Evolutionary conservation across 108 stramenopile genomes (phyloP), one percentile per base, ranked within the genome.

Genomic region (Cyclotella cryptica): DNA sequence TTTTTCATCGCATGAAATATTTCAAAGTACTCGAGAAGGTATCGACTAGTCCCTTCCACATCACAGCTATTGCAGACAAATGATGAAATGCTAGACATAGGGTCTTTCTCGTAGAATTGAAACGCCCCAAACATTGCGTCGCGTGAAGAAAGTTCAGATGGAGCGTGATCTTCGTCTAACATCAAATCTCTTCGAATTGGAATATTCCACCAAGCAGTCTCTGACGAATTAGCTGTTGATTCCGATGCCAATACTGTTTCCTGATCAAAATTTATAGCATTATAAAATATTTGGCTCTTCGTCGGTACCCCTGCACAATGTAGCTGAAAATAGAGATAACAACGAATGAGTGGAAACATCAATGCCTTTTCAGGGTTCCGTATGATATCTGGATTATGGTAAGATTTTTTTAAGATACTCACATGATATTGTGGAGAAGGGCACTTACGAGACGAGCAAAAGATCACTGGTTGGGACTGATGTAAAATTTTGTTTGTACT

Each of bases 21-120:
- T 40, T 84, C 78, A 63, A 84, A 84, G 72, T 84, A 84, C 35
- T 79, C 78, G 7, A 69, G 22, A 58, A 84, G 72, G 39, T 84
- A 84, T 46, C 78, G 72, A 51, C 78, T 74, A 18, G 77, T 63
- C 15, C 83, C 83, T 44, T 84, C 78, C 27, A 84, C 78, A 79
- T 84, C 83, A 51, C 83, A 84, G 30, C 41, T 63, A 22, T 72
- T 67, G 55, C 83, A 84, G 10, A 84, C 45, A 21, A 84, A 84
- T 35, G 13, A 28, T 21, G 78, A 64, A 15, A 70, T 17, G 11
- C n/a, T 44, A 41, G 66, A 74, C 44, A 69, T 44, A 18, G 73
- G 72, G 53, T 72, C 57, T 13, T 72, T 46, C 11, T 63, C 41
- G 49, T 22, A 57, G 30, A 60, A 29, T 27, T 60, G 75, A 60